These are phyloP conservation scores for Globisporangium viniferum DNA, from an alignment of 352 stramenopile species.

Conservation along the genomic window DNA sequence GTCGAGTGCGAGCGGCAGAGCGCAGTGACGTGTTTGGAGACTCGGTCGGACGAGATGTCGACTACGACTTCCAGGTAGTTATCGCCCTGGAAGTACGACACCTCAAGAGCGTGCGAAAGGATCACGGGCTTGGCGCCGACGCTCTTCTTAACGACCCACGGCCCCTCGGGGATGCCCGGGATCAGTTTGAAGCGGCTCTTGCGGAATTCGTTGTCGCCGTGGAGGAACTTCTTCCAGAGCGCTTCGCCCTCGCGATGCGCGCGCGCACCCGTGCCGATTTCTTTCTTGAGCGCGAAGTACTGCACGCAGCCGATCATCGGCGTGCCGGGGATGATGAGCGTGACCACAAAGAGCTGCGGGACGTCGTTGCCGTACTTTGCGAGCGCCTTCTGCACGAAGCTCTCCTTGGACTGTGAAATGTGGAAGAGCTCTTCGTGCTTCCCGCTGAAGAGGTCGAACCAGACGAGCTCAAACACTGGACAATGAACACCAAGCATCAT, in stretches of 20 bases:
- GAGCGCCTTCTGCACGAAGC: slow-evolving; percentile 58
- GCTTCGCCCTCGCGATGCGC: slow-evolving; percentile 28
- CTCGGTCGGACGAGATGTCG: slow-evolving; percentile 70
- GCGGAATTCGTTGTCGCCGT: slow-evolving; percentile 63
- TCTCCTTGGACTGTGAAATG: slow-evolving; percentile 63
- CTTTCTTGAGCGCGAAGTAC: slow-evolving; percentile 63
- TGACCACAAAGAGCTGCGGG: slow-evolving; percentile 72
- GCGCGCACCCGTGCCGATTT: slow-evolving; percentile 13
- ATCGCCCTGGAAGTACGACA: slow-evolving; percentile 55
- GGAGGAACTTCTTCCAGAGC: slow-evolving; percentile 64
- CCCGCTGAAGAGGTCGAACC: slow-evolving; percentile 79
- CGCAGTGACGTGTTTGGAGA: slow-evolving; percentile 76
- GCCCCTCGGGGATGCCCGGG: slow-evolving; percentile 67
- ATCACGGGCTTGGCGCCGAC: slow-evolving; percentile 78
- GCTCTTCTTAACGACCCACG: slow-evolving; percentile 81
- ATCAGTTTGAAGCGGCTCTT: slow-evolving; percentile 81
- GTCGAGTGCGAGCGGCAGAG: slow-evolving; percentile 70
- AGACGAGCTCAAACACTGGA: slow-evolving; percentile 78
- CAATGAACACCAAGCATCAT: too few relatives aligned
- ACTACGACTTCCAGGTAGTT: slow-evolving; percentile 76
- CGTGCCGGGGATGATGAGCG: slow-evolving; percentile 63
- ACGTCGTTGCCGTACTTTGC: slow-evolving; percentile 65
- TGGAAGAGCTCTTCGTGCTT: slow-evolving; percentile 65
- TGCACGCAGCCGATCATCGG: slow-evolving; percentile 68
- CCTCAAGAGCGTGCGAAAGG: slow-evolving; percentile 57